Conservation (phyloP, 108 stramenopile genomes). For the Asterionellopsis glacialis region DNA sequence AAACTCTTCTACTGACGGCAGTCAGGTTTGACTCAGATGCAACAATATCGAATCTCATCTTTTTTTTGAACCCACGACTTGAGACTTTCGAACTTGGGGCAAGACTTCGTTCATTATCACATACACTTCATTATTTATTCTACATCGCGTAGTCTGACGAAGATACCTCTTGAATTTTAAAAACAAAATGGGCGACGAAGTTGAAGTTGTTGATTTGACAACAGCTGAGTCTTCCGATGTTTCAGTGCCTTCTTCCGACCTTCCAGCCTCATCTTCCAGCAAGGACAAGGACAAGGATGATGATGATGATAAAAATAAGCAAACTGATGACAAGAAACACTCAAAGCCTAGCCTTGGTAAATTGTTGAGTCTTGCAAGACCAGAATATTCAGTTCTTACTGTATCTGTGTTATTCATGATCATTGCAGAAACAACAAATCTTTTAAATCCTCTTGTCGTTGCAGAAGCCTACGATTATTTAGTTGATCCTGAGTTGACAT, state of each 20-base stretch:
- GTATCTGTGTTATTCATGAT: conserved; percentile 33
- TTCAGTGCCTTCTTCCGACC: background rate
- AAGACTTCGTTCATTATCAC: no score
- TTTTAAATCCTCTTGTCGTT: conserved; percentile 34
- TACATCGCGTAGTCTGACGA: no score
- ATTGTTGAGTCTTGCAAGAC: conserved; percentile 12
- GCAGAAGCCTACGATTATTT: conserved; percentile 48
- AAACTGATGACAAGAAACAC: background rate
- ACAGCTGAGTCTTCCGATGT: background rate
- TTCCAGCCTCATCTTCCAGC: background rate
- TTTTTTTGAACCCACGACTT: no score
- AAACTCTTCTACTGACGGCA: no score
- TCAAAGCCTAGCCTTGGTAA: conserved; percentile 10
- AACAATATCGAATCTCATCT: no score
- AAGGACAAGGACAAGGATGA: background rate
- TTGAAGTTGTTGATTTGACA: background rate
- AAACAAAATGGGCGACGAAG: no score
- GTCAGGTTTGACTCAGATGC: no score
- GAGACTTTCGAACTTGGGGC: no score
- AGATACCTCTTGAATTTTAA: no score
- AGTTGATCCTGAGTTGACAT: conserved; percentile 20
- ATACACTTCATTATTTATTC: no score
- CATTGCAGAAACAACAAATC: conserved; percentile 24
- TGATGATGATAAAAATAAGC: background rate
- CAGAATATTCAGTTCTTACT: conserved; percentile 28